phyloP scores from a whole-genome alignment of 2,329 filamentous ascomycete species.

The Coniella lustricola region DNA sequence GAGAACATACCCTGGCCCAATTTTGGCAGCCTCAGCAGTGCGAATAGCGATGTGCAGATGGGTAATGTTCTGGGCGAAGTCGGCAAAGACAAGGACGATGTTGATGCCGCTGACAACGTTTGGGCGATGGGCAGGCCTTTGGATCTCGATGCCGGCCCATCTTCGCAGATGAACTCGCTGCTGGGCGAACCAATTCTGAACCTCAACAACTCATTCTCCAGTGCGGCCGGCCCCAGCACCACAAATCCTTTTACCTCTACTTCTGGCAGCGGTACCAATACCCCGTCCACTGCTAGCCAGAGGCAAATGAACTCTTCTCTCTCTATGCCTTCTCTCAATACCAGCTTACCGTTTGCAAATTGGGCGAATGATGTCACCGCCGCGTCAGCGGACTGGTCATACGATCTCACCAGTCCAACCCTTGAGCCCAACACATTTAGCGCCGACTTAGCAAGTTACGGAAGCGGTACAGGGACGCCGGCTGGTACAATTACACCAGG shows the following conservation, averaged over 20 bases:
- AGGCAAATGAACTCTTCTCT: not conserved
- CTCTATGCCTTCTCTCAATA: conserved; percentile 9
- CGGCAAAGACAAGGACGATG: conserved; percentile 13
- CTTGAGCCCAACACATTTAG: conserved; percentile 9
- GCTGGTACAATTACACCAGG: conserved; percentile 4
- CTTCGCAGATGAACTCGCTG: not conserved
- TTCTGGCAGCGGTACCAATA: not conserved
- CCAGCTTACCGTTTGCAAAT: not conserved
- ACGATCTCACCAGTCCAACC: conserved; percentile 12
- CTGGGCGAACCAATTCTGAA: conserved; percentile 11
- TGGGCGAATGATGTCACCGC: conserved; percentile 8
- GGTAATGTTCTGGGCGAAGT: conserved; percentile 11
- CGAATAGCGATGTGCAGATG: not conserved
- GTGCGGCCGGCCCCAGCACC: not conserved
- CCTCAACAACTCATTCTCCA: conserved; percentile 1
- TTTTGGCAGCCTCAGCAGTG: not conserved
- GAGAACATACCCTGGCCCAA: conserved; percentile 8
- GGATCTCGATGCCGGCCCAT: conserved; percentile 1
- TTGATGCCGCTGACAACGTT: not conserved
- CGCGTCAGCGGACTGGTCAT: conserved; percentile 13
- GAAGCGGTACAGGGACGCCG: conserved; percentile 13
- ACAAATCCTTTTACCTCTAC: conserved; percentile 1
- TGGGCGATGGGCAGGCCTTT: conserved; percentile 4
- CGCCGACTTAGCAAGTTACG: conserved; percentile 9
- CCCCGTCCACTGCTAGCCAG: not conserved